phyloP scores from a whole-genome alignment of 352 stramenopile genomes.

The Globisporangium sylvaticum region DNA sequence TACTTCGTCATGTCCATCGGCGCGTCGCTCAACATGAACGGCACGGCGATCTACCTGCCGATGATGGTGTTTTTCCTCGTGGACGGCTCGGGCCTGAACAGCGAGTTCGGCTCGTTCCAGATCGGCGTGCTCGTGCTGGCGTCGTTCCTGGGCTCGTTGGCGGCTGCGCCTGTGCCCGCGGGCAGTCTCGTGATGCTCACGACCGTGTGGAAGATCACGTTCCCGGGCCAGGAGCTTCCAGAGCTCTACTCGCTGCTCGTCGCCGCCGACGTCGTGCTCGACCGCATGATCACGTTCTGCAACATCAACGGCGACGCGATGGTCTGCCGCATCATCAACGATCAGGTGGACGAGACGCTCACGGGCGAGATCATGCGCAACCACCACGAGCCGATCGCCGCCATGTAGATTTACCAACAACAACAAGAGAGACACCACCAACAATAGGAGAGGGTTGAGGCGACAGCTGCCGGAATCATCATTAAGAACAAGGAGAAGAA shows the following conservation, averaged over 20 bases:
- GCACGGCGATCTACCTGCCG: constrained; percentile 70
- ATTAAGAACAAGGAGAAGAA: background rate
- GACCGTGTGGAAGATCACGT: constrained; percentile 68
- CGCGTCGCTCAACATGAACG: constrained; percentile 68
- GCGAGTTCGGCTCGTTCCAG: constrained; percentile 30
- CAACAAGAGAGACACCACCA: background rate
- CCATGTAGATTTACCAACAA: constrained; percentile 12
- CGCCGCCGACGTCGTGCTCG: constrained; percentile 64
- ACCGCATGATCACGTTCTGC: constrained; percentile 66
- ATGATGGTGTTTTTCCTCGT: constrained; percentile 74
- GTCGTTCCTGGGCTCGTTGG: constrained; percentile 57
- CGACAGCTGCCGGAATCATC: background rate
- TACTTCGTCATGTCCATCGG: constrained; percentile 72
- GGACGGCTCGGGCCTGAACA: constrained; percentile 41
- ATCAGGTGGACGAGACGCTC: constrained; percentile 30
- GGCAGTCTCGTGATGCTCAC: constrained; percentile 61
- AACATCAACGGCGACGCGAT: constrained; percentile 79
- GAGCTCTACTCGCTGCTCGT: constrained; percentile 59
- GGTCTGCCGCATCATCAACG: constrained; percentile 63
- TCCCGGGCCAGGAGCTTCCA: constrained; percentile 48
- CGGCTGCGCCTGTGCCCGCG: constrained; percentile 50
- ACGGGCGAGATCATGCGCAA: constrained; percentile 22
- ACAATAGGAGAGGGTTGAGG: background rate
- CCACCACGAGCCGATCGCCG: constrained; percentile 16
- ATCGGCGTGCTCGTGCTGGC: constrained; percentile 49